phyloP scores from a whole-genome alignment of 305 asterid genomes.

The Solanum hybrid region DNA sequence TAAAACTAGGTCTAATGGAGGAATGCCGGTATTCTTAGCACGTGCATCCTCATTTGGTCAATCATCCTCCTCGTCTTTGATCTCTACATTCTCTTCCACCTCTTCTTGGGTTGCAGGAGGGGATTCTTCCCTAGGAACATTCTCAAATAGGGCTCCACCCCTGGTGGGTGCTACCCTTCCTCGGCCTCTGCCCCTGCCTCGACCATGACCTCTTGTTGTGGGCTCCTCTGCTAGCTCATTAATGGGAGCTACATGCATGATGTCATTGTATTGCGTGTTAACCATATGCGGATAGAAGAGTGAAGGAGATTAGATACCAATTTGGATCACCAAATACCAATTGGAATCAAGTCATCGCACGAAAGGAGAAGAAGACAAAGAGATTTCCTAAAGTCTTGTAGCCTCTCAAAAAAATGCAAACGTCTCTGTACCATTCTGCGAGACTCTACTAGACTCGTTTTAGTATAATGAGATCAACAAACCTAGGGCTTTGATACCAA shows the following conservation, averaged over 20 bases:
- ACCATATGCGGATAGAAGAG: background rate
- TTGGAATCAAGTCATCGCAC: background rate
- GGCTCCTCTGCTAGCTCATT: too few species aligned
- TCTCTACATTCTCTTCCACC: background rate
- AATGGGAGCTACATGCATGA: too few species aligned
- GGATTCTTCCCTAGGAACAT: background rate
- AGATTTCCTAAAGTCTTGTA: background rate
- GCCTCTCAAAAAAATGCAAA: background rate
- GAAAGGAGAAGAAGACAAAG: too few species aligned
- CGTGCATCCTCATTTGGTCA: background rate
- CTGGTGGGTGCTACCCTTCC: background rate
- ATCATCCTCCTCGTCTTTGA: background rate
- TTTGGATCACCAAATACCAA: background rate
- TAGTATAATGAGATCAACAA: too few species aligned
- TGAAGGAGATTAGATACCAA: background rate
- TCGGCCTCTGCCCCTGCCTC: background rate
- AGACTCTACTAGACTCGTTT: background rate
- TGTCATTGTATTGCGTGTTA: background rate
- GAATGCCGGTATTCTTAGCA: background rate
- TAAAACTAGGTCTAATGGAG: background rate
- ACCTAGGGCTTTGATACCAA: background rate
- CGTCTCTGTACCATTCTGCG: accelerated
- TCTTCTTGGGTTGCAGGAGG: background rate
- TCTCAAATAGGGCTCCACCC: too few species aligned
- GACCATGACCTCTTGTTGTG: background rate